A percentile compares a stretch with the other conserved stretches of the same genome.
These are phyloP conservation scores for Malus hybrid DNA, from an alignment of 331 rosid species.

Conservation along the genomic window DNA sequence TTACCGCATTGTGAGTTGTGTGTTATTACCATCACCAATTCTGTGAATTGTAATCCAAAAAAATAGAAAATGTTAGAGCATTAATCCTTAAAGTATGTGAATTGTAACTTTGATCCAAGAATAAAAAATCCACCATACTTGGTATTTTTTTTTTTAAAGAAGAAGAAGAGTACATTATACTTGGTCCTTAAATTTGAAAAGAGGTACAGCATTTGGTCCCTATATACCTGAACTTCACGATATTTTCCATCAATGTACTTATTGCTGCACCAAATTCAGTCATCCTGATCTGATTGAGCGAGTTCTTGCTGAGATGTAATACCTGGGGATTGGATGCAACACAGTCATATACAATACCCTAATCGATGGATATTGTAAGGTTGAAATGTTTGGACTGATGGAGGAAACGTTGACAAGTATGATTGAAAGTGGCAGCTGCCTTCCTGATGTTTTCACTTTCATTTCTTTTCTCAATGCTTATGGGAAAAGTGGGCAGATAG, in stretches of 20 bases:
- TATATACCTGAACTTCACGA: too few relatives aligned
- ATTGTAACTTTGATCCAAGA: too few relatives aligned
- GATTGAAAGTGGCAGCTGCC: conserved; percentile 70
- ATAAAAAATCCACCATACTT: too few relatives aligned
- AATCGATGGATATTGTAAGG: conserved; percentile 72
- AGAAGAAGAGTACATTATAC: too few relatives aligned
- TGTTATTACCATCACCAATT: background rate
- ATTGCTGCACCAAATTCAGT: conserved; percentile 46
- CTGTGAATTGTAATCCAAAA: background rate
- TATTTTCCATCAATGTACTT: too few relatives aligned
- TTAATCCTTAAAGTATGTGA: too few relatives aligned
- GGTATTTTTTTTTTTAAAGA: too few relatives aligned
- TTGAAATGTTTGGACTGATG: conserved; percentile 71
- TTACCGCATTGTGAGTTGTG: conserved; percentile 7
- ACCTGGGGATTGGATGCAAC: conserved; percentile 51
- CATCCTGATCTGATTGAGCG: conserved; percentile 53
- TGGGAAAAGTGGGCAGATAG: conserved; percentile 57
- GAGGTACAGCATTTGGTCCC: too few relatives aligned
- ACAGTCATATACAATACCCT: conserved; percentile 69
- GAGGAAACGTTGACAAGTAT: conserved; percentile 55
- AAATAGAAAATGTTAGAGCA: too few relatives aligned
- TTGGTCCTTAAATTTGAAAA: too few relatives aligned
- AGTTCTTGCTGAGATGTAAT: conserved; percentile 60
- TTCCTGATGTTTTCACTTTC: conserved; percentile 71
- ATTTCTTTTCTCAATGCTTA: conserved; percentile 59